Evolutionary conservation across 257 asterid genomes (phyloP).

Genomic region (Solanum ossicruentum): DNA sequence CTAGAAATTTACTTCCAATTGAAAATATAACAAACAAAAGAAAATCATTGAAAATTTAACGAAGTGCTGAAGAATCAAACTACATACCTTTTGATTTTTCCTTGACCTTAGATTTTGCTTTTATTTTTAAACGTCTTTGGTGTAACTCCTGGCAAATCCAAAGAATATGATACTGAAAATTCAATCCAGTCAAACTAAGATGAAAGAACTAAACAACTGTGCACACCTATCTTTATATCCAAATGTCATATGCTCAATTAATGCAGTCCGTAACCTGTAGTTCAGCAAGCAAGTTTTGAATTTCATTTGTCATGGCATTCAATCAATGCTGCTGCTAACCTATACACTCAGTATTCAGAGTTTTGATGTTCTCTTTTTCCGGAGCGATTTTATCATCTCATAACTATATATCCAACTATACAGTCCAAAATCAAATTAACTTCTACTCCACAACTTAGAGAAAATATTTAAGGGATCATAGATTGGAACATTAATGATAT

Average conservation of each 20-base stretch:
- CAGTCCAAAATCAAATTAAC: background rate
- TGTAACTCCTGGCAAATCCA: constrained; percentile 55
- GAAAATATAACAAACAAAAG: background rate
- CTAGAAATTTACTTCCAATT: background rate
- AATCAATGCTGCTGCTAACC: background rate
- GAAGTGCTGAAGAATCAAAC: background rate
- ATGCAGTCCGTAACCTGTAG: background rate
- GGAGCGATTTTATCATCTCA: background rate
- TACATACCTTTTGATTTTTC: constrained; percentile 46
- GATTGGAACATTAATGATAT: no score
- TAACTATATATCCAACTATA: background rate
- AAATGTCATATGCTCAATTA: background rate
- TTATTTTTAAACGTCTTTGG: constrained; percentile 60
- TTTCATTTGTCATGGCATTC: background rate
- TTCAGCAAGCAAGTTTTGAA: background rate
- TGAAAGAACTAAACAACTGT: background rate
- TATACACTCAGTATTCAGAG: background rate
- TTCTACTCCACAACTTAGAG: background rate
- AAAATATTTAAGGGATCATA: background rate
- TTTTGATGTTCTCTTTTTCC: background rate
- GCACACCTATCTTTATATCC: background rate
- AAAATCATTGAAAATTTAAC: background rate
- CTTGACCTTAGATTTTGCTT: constrained; percentile 45
- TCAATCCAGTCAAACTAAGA: background rate
- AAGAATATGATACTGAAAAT: background rate